Evolutionary conservation across 768 basidiomycete species (phyloP), one percentile per base, ranked within the genome.

Genomic region (Floccularia luteovirens): DNA sequence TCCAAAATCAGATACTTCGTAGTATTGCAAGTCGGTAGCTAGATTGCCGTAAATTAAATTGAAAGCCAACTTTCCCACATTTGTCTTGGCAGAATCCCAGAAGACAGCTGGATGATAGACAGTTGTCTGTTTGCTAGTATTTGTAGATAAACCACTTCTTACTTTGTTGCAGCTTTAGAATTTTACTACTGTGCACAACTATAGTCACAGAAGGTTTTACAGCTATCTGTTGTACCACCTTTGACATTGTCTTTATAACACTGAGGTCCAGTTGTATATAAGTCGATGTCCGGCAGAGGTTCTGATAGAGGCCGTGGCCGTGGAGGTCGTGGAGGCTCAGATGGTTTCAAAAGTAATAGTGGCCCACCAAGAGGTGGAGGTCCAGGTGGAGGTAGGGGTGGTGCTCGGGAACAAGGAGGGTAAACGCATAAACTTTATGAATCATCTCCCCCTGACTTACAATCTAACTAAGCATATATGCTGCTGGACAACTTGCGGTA

Each of bases 1-100:
- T 79, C 7, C 79, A 81, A 56, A 76, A 79, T 41, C 77, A 82
- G 54, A 66, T 74, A 28, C 49, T 79, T 40, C 62, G 69, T n/a
- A 59, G 61, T 43, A 36, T 49, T 19, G 51, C n/a, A 50, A 21
- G 41, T 28, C 19, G 16, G 27, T 7, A 28, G 31, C 35, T 34
- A 34, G 16, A n/a, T 19, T n/a, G 20, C 16, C 28, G 17, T 21
- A 16, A 7, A 10, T 11, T 8, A 8, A 35, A 10, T 35, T 20
- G 33, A 35, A 12, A 10, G 33, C n/a, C n/a, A n/a, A n/a, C n/a
- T n/a, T n/a, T n/a, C n/a, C n/a, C n/a, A n/a, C n/a, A n/a, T n/a
- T n/a, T n/a, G n/a, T n/a, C n/a, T n/a, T n/a, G n/a, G n/a, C n/a
- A n/a, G n/a, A n/a, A n/a, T n/a, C n/a, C n/a, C n/a, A n/a, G n/a